Conservation (phyloP, 2,329 filamentous ascomycete species). For the Teratosphaeria destructans region DNA sequence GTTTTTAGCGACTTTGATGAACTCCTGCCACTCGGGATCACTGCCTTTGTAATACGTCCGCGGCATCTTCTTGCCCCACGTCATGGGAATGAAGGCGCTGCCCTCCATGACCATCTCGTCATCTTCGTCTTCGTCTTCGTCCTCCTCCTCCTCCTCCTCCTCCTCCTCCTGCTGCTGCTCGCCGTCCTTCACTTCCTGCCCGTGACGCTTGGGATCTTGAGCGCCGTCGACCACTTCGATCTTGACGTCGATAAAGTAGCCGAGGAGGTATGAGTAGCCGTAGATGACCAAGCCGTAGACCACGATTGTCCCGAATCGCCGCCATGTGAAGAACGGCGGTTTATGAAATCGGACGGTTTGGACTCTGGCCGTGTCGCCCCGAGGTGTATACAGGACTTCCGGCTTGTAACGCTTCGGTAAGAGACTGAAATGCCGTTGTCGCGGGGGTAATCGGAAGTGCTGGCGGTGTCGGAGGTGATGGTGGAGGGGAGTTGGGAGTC, state of each 20-base stretch:
- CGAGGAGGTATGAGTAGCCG: slow-evolving; percentile 15
- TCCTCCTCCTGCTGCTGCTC: slow-evolving; percentile 23
- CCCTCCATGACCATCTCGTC: slow-evolving; percentile 25
- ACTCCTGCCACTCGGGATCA: slow-evolving; percentile 46
- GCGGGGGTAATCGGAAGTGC: background rate
- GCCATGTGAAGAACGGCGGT: slow-evolving; percentile 26
- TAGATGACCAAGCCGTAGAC: slow-evolving; percentile 15
- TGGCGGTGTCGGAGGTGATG: background rate
- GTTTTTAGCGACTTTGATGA: slow-evolving; percentile 36
- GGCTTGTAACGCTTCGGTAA: slow-evolving; percentile 4
- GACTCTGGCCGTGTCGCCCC: background rate
- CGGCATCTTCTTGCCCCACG: slow-evolving; percentile 33
- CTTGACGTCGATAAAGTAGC: slow-evolving; percentile 17
- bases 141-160: slow-evolving; percentile 19
- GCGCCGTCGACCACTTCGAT: slow-evolving; percentile 19
- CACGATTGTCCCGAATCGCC: slow-evolving; percentile 11
- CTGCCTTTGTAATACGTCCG: slow-evolving; percentile 37
- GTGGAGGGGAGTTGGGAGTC: background rate
- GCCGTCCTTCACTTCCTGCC: slow-evolving; percentile 14
- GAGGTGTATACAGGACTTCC: background rate
- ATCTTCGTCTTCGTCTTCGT: slow-evolving; percentile 7
- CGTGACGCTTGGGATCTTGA: slow-evolving; percentile 11
- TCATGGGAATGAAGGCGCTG: slow-evolving; percentile 39
- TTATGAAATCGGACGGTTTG: slow-evolving; percentile 28
- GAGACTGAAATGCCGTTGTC: slow-evolving; percentile 2